These are phyloP conservation scores for Amanita pseudoporphyria DNA, from an alignment of 768 basidiomycete genomes.

Conservation along the genomic window DNA sequence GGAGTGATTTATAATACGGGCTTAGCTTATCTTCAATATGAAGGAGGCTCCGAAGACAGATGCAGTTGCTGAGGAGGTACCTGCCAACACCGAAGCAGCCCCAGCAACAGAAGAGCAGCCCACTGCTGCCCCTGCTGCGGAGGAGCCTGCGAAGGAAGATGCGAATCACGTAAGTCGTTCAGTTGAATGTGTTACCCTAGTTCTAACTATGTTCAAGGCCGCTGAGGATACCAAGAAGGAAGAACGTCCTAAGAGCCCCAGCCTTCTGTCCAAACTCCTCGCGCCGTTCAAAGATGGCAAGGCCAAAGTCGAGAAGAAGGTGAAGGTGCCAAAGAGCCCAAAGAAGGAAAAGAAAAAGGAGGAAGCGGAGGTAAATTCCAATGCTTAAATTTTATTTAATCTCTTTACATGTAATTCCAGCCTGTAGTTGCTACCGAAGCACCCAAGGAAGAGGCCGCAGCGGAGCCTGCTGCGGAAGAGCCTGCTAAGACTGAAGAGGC, in stretches of 20 bases:
- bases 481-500: slow-evolving; percentile 35
- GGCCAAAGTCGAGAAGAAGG: slow-evolving; percentile 50
- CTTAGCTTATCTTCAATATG: neutral
- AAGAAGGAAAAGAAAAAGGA: slow-evolving; percentile 83
- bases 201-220: slow-evolving; percentile 20
- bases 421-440: slow-evolving; percentile 29
- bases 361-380: slow-evolving; percentile 42
- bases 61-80: slow-evolving; percentile 14
- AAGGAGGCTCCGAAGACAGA: slow-evolving; percentile 11
- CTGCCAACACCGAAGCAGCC: slow-evolving; percentile 15
- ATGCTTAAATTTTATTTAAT: slow-evolving; percentile 2
- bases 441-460: slow-evolving; percentile 33
- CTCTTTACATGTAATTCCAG: slow-evolving; percentile 8
- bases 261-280: slow-evolving; percentile 68
- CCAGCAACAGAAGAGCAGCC: slow-evolving; percentile 18
- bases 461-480: slow-evolving; percentile 25
- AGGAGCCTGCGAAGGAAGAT: slow-evolving; percentile 29
- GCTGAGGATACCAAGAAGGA: slow-evolving; percentile 63
- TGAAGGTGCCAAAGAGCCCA: slow-evolving; percentile 61
- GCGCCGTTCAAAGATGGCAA: slow-evolving; percentile 70
- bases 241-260: slow-evolving; percentile 73
- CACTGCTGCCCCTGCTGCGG: slow-evolving; percentile 13
- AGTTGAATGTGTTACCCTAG: slow-evolving; percentile 4
- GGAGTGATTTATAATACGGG: neutral
- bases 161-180: slow-evolving; percentile 28